These are phyloP conservation scores for Neonectria neomacrospora DNA, from an alignment of 2,329 filamentous ascomycete genomes.

Conservation along the genomic window DNA sequence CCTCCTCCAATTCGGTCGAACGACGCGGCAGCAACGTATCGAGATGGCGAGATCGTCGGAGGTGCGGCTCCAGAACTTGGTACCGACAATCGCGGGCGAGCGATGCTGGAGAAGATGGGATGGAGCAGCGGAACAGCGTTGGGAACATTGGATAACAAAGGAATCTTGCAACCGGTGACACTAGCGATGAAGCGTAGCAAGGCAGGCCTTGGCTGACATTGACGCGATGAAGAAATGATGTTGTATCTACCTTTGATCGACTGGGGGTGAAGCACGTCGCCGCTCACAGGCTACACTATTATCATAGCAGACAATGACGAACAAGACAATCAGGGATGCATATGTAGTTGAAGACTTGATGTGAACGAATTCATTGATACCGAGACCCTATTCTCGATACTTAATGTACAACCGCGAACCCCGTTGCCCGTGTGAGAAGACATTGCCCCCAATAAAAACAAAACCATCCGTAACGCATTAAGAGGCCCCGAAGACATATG, in stretches of 20 bases:
- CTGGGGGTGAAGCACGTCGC: no score
- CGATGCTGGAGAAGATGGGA: conserved; percentile 96
- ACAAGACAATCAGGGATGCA: conserved; percentile 24
- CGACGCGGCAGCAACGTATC: conserved; percentile 61
- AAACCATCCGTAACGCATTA: conserved; percentile 81
- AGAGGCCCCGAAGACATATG: conserved; percentile 60
- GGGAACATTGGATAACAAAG: conserved; percentile 84
- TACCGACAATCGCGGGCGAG: conserved; percentile 82
- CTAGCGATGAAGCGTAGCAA: conserved; percentile 90
- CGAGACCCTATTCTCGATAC: conserved; percentile 71
- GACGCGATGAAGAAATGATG: no score
- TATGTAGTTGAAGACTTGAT: conserved; percentile 54
- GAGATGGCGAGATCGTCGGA: conserved; percentile 89
- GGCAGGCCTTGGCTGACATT: conserved; percentile 76
- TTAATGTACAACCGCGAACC: conserved; percentile 81
- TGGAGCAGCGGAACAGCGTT: conserved; percentile 90
- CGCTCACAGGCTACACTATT: no score
- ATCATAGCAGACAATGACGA: no score
- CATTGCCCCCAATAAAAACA: conserved; percentile 74
- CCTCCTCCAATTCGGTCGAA: conserved; percentile 40
- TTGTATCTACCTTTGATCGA: no score
- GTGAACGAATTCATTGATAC: conserved; percentile 69
- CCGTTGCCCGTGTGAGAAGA: conserved; percentile 74
- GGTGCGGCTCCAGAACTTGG: conserved; percentile 86
- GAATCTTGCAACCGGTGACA: conserved; percentile 85